These are phyloP conservation scores for Neurospora crassa DNA, from an alignment of 2,329 filamentous ascomycete species.

Conservation along the genomic window DNA sequence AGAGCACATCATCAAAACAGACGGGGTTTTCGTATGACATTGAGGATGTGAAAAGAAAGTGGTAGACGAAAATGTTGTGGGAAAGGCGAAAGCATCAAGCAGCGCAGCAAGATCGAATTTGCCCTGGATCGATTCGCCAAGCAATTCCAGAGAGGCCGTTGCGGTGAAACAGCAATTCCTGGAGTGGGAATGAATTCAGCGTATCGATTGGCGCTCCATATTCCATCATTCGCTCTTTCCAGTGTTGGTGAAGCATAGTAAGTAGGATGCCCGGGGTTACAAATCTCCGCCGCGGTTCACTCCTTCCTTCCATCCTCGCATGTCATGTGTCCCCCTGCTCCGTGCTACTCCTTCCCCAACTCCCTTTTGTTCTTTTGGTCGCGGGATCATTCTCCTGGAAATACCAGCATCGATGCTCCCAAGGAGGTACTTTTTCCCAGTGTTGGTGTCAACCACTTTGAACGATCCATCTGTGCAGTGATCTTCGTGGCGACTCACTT, in stretches of 20 bases:
- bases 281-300: neutral
- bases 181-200: neutral
- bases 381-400: neutral
- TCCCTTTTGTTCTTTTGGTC: neutral
- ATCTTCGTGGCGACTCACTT: neutral
- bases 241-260: accelerated
- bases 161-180: neutral
- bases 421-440: neutral
- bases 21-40: neutral
- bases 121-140: neutral
- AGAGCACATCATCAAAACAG: neutral
- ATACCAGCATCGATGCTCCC: too few species aligned
- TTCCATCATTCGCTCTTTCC: neutral
- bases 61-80: too few species aligned
- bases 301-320: neutral
- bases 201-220: neutral
- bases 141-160: neutral
- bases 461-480: neutral
- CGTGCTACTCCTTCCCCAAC: neutral
- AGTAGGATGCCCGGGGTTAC: neutral
- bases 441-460: neutral
- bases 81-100: too few species aligned
- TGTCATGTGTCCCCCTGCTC: neutral
- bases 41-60: neutral
- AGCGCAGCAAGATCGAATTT: too few species aligned